Evolutionary conservation across 2,329 filamentous ascomycete genomes (phyloP).

Genomic region (Ceratocystis lukuohia): DNA sequence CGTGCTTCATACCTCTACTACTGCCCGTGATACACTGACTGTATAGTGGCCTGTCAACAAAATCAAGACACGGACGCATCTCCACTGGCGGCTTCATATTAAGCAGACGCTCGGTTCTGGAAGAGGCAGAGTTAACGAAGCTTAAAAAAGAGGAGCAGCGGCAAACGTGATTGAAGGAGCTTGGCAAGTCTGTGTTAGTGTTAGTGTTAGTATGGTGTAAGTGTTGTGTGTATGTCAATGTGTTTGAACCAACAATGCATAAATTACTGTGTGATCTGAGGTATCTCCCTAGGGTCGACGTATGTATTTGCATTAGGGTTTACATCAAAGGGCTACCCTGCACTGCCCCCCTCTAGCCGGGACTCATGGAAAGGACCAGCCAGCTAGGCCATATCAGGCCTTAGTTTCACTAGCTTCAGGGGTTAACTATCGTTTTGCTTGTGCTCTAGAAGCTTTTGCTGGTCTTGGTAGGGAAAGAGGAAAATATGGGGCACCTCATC

Average conservation of each 20-base stretch:
- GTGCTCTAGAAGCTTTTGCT: constrained; percentile 5
- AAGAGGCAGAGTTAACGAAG: not conserved
- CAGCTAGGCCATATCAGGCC: not conserved
- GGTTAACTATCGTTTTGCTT: not conserved
- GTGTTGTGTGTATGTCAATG: too few species aligned
- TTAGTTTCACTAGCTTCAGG: constrained; percentile 5
- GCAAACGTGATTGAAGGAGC: too few species aligned
- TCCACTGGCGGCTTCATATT: not conserved
- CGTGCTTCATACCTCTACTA: too few species aligned
- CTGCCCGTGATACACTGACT: too few species aligned
- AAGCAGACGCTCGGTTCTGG: not conserved
- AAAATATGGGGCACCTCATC: not conserved
- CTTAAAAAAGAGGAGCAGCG: not conserved
- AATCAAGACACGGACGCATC: not conserved
- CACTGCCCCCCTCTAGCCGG: not conserved
- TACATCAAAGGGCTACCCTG: not conserved
- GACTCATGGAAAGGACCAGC: not conserved
- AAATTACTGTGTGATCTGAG: too few species aligned
- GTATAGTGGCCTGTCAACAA: too few species aligned
- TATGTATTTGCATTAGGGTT: not conserved
- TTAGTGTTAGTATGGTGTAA: too few species aligned
- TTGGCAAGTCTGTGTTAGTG: too few species aligned
- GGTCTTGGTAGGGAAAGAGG: not conserved
- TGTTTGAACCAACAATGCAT: too few species aligned
- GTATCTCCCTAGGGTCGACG: not conserved